These are phyloP conservation scores for Entomortierella parvispora DNA, from an alignment of 192 early-diverging fungal species.

Conservation along the genomic window DNA sequence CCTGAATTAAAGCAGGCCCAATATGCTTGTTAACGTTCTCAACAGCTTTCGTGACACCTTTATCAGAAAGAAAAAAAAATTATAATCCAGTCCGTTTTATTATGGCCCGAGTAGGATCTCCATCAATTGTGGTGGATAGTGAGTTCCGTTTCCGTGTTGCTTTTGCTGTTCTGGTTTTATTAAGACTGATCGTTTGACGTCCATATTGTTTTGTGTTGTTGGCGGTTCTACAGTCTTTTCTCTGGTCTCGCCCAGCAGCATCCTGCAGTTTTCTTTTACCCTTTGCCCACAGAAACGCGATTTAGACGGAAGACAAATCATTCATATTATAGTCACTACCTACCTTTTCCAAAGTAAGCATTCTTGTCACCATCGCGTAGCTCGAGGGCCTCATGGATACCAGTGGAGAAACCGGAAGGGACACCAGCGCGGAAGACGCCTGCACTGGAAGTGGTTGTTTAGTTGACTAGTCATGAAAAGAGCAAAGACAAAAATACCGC, in stretches of 20 bases:
- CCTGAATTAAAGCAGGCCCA: conserved; percentile 83
- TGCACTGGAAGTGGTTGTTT: conserved; percentile 10
- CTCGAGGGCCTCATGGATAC: conserved; percentile 98
- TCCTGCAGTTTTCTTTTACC: background rate
- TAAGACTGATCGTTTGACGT: too few relatives aligned
- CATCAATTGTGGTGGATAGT: too few relatives aligned
- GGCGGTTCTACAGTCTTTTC: too few relatives aligned
- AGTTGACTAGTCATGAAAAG: background rate
- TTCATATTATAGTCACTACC: conserved; percentile 5
- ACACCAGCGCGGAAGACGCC: conserved; percentile 95
- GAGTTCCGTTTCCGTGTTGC: too few relatives aligned
- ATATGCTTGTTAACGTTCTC: conserved; percentile 91
- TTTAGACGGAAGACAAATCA: background rate
- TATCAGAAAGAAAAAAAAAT: background rate
- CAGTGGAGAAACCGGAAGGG: conserved; percentile 98
- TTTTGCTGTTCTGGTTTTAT: too few relatives aligned
- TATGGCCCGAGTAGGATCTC: background rate
- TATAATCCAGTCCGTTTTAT: background rate
- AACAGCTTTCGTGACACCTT: conserved; percentile 92
- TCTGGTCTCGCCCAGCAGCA: too few relatives aligned
- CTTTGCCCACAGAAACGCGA: background rate
- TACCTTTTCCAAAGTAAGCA: conserved; percentile 95
- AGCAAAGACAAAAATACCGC: background rate
- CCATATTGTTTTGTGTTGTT: too few relatives aligned
- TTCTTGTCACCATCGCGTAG: conserved; percentile 89